Percentiles rank a stretch among this genome's conserved stretches.
phyloP scores from a whole-genome alignment of 495 filamentous ascomycete genomes.

The Neurospora discreta region DNA sequence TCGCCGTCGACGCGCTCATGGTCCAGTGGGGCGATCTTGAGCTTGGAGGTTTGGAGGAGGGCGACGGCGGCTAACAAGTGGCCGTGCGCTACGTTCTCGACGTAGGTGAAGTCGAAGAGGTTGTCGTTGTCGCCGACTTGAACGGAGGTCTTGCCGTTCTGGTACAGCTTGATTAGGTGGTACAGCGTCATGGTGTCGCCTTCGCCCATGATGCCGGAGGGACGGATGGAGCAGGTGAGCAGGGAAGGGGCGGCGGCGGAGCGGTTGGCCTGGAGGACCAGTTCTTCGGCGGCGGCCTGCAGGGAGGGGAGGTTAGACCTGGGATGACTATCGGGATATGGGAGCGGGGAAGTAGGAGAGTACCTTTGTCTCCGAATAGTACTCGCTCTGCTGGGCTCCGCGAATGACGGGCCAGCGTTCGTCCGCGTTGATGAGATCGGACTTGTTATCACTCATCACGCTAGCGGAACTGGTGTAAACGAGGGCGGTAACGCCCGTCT shows the following conservation, averaged over 20 bases:
- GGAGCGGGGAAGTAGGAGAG: neutral
- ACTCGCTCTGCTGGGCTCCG: slow-evolving; percentile 62
- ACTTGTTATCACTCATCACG: slow-evolving; percentile 70
- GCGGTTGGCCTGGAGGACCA: slow-evolving; percentile 79
- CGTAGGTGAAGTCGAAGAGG: slow-evolving; percentile 76
- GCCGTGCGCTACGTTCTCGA: slow-evolving; percentile 64
- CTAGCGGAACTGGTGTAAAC: slow-evolving; percentile 91
- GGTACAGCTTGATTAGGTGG: slow-evolving; percentile 53
- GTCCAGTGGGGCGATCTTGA: slow-evolving; percentile 50
- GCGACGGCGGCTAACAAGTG: slow-evolving; percentile 62
- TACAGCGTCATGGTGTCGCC: slow-evolving; percentile 61
- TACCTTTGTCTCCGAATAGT: slow-evolving; percentile 86
- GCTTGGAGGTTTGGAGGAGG: slow-evolving; percentile 50
- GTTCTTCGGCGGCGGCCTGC: slow-evolving; percentile 75
- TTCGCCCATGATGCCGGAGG: slow-evolving; percentile 85
- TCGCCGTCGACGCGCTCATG: slow-evolving; percentile 82
- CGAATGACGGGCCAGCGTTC: slow-evolving; percentile 76
- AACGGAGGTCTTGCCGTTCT: slow-evolving; percentile 56
- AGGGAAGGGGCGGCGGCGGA: slow-evolving; percentile 44
- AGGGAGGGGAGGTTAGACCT: slow-evolving; percentile 1
- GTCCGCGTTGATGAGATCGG: slow-evolving; percentile 78
- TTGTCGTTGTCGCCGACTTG: slow-evolving; percentile 87
- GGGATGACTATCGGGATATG: no score
- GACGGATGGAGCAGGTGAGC: slow-evolving; percentile 70
- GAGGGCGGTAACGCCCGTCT: slow-evolving; percentile 74